Evolutionary conservation across 768 basidiomycete species (phyloP).

Genomic region (Russula emetica): DNA sequence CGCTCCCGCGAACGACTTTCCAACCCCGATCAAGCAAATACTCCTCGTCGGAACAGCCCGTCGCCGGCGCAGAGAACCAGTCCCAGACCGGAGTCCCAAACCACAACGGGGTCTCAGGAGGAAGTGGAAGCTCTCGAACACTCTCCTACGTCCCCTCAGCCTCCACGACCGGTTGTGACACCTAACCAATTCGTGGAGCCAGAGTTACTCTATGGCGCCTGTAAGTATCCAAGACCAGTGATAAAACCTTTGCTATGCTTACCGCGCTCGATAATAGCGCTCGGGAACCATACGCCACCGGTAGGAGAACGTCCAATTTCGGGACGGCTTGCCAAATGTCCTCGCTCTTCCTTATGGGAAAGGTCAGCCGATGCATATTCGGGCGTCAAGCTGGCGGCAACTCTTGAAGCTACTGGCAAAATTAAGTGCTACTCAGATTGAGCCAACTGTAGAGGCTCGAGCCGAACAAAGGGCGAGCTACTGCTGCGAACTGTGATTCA

Average conservation of each 20-base stretch:
- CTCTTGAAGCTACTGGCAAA: constrained; percentile 72
- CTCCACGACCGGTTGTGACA: constrained; percentile 7
- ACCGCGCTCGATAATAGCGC: constrained; percentile 41
- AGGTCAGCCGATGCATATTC: constrained; percentile 64
- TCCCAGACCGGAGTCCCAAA: constrained; percentile 8
- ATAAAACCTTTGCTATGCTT: neutral
- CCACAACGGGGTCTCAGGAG: neutral
- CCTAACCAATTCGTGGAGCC: constrained; percentile 45
- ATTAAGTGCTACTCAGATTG: constrained; percentile 62
- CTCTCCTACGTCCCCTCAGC: neutral
- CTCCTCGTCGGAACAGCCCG: neutral
- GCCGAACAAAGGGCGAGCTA: constrained; percentile 52
- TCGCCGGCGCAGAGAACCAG: constrained; percentile 11
- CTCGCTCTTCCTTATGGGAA: constrained; percentile 70
- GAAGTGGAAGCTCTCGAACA: constrained; percentile 12
- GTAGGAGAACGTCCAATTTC: constrained; percentile 51
- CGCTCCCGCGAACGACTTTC: neutral
- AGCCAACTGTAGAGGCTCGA: constrained; percentile 66
- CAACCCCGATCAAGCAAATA: neutral
- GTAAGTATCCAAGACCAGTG: neutral
- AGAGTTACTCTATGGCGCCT: constrained; percentile 49
- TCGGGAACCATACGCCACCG: constrained; percentile 59
- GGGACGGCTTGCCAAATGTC: constrained; percentile 59
- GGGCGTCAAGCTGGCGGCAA: constrained; percentile 70
- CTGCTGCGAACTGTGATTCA: constrained; percentile 72